Conservation (phyloP, 331 rosid species). For the Quercus phellos region DNA sequence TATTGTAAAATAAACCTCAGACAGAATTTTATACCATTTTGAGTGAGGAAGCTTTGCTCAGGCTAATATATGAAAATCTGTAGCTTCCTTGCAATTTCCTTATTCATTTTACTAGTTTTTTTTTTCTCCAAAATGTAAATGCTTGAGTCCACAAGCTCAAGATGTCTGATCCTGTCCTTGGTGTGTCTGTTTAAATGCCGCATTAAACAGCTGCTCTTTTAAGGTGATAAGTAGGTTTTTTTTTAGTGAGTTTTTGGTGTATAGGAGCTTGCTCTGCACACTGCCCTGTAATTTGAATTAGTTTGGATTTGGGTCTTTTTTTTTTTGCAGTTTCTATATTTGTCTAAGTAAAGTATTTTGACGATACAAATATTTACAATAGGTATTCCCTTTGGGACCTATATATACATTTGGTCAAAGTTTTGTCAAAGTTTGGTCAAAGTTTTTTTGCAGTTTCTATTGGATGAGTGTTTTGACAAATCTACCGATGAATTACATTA, state of each 20-base stretch:
- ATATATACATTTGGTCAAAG: too few species aligned
- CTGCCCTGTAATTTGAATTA: background rate
- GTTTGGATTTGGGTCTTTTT: background rate
- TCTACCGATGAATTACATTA: too few species aligned
- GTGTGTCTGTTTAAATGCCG: background rate
- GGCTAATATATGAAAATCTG: conserved; percentile 4
- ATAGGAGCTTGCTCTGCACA: background rate
- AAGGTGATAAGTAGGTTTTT: background rate
- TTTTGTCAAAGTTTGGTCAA: too few species aligned
- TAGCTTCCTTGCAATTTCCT: background rate
- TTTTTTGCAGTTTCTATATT: too few species aligned
- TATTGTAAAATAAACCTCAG: conserved; percentile 2
- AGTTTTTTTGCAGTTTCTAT: too few species aligned
- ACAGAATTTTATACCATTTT: background rate
- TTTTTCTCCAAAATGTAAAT: background rate
- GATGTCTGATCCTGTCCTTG: background rate
- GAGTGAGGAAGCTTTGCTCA: background rate
- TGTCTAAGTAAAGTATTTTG: too few species aligned
- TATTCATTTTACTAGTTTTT: background rate
- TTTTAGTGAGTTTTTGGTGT: too few species aligned
- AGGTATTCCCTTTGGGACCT: too few species aligned
- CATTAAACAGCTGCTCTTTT: background rate
- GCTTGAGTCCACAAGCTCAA: background rate
- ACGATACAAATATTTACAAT: too few species aligned
- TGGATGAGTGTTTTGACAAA: too few species aligned